Conservation (phyloP, 2,329 filamentous ascomycete species). For the Aaosphaeria arxii region DNA sequence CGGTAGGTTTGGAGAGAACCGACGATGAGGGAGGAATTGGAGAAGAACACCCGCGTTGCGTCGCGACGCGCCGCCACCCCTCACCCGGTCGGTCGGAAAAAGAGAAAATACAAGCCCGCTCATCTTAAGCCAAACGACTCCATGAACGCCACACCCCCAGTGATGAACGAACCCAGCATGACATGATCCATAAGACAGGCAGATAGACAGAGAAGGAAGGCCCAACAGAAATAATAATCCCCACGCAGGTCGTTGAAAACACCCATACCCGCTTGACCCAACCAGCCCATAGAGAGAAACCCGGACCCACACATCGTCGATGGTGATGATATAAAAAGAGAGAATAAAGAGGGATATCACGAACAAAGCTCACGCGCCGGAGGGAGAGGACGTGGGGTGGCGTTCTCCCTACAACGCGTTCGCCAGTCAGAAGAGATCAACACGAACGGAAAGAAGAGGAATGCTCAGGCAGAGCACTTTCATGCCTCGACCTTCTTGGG, state of each 20-base stretch:
- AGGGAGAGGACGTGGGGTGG: too few relatives aligned
- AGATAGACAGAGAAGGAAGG: slow-evolving; percentile 1
- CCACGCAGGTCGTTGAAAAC: slow-evolving; percentile 2
- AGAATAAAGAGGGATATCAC: slow-evolving; percentile 32
- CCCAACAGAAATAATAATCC: not conserved
- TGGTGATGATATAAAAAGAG: slow-evolving; percentile 5
- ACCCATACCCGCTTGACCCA: slow-evolving; percentile 9
- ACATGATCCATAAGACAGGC: slow-evolving; percentile 8
- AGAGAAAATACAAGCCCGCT: too few relatives aligned
- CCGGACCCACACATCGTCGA: slow-evolving; percentile 11
- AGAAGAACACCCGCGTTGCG: too few relatives aligned
- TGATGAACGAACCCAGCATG: slow-evolving; percentile 25
- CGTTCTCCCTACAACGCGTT: too few relatives aligned
- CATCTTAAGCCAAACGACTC: too few relatives aligned
- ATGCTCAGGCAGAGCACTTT: slow-evolving; percentile 10
- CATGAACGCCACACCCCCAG: slow-evolving; percentile 2
- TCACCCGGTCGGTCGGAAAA: too few relatives aligned
- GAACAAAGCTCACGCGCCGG: slow-evolving; percentile 7
- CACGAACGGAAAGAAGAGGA: slow-evolving; percentile 16
- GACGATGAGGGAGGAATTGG: too few relatives aligned
- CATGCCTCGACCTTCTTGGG: slow-evolving; percentile 38
- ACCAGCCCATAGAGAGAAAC: slow-evolving; percentile 6
- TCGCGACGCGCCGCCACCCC: too few relatives aligned
- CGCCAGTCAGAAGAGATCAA: slow-evolving; percentile 21
- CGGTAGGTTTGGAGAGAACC: too few relatives aligned